phyloP scores from a whole-genome alignment of 345 rosid species.

The Cardamine occulta region DNA sequence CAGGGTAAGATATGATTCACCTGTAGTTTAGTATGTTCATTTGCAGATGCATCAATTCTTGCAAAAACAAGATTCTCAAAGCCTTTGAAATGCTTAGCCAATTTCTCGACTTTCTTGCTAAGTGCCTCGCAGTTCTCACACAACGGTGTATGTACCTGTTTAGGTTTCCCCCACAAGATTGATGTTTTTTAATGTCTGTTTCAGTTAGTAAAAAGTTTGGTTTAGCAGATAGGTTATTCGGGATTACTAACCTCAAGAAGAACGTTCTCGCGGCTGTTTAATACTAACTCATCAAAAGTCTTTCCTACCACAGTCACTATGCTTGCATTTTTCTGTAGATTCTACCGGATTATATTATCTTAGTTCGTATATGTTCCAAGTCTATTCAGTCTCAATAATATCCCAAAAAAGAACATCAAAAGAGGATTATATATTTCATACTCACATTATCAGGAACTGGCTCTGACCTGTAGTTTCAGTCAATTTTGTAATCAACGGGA shows the following conservation, averaged over 20 bases:
- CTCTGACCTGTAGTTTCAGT: too few species aligned
- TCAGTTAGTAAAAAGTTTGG: too few species aligned
- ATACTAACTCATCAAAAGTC: constrained; percentile 63
- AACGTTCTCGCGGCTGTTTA: too few species aligned
- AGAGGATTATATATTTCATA: not conserved
- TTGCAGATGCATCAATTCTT: constrained; percentile 83
- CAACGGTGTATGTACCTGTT: constrained; percentile 88
- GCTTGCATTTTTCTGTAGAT: constrained; percentile 61
- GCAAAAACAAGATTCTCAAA: constrained; percentile 54
- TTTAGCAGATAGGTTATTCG: too few species aligned
- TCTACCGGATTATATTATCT: not conserved
- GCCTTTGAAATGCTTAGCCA: constrained; percentile 84
- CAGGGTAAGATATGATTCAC: constrained; percentile 42
- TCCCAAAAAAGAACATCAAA: constrained; percentile 3
- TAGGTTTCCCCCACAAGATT: not conserved
- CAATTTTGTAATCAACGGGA: too few species aligned
- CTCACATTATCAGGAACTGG: constrained; percentile 71
- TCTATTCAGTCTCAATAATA: not conserved
- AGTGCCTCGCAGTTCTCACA: constrained; percentile 71
- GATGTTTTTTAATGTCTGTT: too few species aligned
- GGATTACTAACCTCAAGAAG: too few species aligned
- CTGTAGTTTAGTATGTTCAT: constrained; percentile 82
- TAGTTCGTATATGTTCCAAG: constrained; percentile 1
- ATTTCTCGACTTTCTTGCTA: constrained; percentile 51
- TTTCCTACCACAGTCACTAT: constrained; percentile 73